Percentiles rank a stretch among this genome's conserved stretches.
phyloP scores from a whole-genome alignment of 2,329 filamentous ascomycete species.

The Immersiporthe knoxdaviesiana region DNA sequence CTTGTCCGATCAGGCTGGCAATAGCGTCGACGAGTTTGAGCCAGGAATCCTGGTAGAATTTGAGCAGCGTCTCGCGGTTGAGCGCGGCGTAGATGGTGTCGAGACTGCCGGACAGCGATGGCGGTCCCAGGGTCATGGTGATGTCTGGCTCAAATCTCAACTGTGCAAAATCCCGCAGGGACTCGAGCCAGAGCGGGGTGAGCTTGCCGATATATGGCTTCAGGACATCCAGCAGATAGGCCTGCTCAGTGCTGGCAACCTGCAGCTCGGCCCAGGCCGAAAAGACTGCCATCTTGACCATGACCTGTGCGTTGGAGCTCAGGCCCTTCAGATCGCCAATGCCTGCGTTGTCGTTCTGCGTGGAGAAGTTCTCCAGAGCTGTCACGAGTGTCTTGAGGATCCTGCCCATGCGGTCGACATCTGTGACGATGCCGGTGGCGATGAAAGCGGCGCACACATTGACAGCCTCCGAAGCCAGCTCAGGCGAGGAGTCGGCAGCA shows the following conservation, averaged over 20 bases:
- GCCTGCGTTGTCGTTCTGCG: constrained; percentile 76
- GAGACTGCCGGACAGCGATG: constrained; percentile 79
- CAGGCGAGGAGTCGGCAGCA: constrained; percentile 91
- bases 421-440: constrained; percentile 93
- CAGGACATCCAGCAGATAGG: constrained; percentile 84
- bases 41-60: constrained; percentile 98
- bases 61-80: constrained; percentile 89
- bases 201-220: constrained; percentile 87
- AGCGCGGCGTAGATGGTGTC: constrained; percentile 94
- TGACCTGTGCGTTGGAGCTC: constrained; percentile 94
- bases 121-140: constrained; percentile 83
- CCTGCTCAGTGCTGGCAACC: constrained; percentile 90
- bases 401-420: constrained; percentile 97
- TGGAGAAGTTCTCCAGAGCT: constrained; percentile 89
- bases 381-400: constrained; percentile 92
- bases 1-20: constrained; percentile 94
- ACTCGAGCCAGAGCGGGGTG: constrained; percentile 92
- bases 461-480: constrained; percentile 92
- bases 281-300: constrained; percentile 98
- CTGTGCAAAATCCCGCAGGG: constrained; percentile 88
- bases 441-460: constrained; percentile 99
- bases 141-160: constrained; percentile 94
- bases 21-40: constrained; percentile 96
- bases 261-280: constrained; percentile 97
- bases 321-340: constrained; percentile 93